A percentile compares a stretch with the other conserved stretches of the same genome.
phyloP scores from a whole-genome alignment of 352 stramenopile species.

The Halophytophthora batemanensis region DNA sequence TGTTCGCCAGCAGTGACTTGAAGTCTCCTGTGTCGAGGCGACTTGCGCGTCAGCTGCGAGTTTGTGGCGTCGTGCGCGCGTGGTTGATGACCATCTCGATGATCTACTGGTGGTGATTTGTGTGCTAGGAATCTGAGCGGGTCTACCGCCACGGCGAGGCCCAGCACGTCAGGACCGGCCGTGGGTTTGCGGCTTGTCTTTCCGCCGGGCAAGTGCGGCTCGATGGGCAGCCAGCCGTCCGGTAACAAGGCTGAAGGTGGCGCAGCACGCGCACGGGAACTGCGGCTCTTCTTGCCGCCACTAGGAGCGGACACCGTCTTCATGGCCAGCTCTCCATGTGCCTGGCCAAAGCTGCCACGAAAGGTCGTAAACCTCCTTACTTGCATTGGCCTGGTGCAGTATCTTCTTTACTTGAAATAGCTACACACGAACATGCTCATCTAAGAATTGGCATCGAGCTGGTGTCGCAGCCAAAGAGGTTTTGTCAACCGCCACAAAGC shows the following conservation, averaged over 20 bases:
- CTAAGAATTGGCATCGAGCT: too few relatives aligned
- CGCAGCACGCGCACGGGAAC: constrained; percentile 2
- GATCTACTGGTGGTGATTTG: constrained; percentile 12
- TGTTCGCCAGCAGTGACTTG: too few relatives aligned
- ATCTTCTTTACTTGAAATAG: too few relatives aligned
- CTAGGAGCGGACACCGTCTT: constrained; percentile 4
- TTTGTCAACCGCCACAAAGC: too few relatives aligned
- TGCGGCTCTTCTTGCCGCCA: constrained; percentile 6
- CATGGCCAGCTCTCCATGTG: constrained; percentile 3
- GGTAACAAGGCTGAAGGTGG: constrained; percentile 12
- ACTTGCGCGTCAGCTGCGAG: too few relatives aligned
- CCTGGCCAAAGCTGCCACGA: constrained; percentile 1
- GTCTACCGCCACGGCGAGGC: constrained; percentile 28
- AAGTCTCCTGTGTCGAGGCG: constrained; percentile 1
- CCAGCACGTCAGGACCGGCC: constrained; percentile 23
- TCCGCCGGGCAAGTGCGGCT: constrained; percentile 12
- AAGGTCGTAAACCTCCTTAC: constrained; percentile 18
- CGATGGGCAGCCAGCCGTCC: constrained; percentile 32
- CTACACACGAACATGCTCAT: too few relatives aligned
- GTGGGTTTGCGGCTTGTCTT: background rate
- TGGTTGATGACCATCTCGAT: background rate
- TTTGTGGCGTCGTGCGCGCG: background rate
- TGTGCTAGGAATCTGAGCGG: constrained; percentile 24
- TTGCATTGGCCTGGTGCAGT: constrained; percentile 8
- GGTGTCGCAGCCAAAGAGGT: too few relatives aligned